Evolutionary conservation across 2,329 filamentous ascomycete species (phyloP).

Genomic region (Hypoxylon sp.): DNA sequence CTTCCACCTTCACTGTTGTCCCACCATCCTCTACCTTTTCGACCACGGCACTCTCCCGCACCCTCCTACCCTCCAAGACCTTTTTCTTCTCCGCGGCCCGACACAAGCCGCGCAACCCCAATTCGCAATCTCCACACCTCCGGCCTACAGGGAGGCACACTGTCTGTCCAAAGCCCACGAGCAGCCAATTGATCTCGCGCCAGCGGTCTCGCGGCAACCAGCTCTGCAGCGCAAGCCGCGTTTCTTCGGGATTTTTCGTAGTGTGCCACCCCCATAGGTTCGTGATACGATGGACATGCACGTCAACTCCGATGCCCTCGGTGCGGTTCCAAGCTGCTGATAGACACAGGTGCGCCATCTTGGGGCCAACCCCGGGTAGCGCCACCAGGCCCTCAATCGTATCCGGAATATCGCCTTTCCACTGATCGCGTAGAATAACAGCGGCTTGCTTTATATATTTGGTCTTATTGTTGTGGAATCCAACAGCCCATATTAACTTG

Average conservation of each 20-base stretch:
- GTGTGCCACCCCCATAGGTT: slow-evolving; percentile 95
- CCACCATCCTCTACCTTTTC: slow-evolving; percentile 44
- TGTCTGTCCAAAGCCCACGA: slow-evolving; percentile 90
- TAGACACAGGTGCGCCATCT: slow-evolving; percentile 94
- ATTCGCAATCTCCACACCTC: slow-evolving; percentile 87
- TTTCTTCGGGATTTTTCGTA: slow-evolving; percentile 86
- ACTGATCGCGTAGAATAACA: slow-evolving; percentile 78
- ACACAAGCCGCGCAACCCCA: slow-evolving; percentile 84
- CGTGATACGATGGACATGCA: slow-evolving; percentile 94
- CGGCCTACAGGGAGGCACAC: slow-evolving; percentile 85
- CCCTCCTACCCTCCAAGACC: slow-evolving; percentile 69
- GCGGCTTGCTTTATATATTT: slow-evolving; percentile 84
- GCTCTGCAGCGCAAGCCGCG: slow-evolving; percentile 78
- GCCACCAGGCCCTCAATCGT: slow-evolving; percentile 81
- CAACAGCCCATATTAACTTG: slow-evolving; percentile 83
- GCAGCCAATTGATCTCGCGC: slow-evolving; percentile 91
- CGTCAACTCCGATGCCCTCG: slow-evolving; percentile 90
- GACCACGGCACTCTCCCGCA: slow-evolving; percentile 58
- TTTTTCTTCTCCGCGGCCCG: slow-evolving; percentile 77
- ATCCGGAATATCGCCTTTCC: slow-evolving; percentile 82
- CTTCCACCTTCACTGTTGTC: slow-evolving; percentile 46
- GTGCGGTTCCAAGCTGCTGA: slow-evolving; percentile 76
- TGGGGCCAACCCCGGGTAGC: slow-evolving; percentile 90
- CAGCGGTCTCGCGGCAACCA: slow-evolving; percentile 90
- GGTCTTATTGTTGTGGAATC: slow-evolving; percentile 96